Evolutionary conservation across 371 early-diverging fungal species (phyloP).

Genomic region (Haplosporangium sp.): DNA sequence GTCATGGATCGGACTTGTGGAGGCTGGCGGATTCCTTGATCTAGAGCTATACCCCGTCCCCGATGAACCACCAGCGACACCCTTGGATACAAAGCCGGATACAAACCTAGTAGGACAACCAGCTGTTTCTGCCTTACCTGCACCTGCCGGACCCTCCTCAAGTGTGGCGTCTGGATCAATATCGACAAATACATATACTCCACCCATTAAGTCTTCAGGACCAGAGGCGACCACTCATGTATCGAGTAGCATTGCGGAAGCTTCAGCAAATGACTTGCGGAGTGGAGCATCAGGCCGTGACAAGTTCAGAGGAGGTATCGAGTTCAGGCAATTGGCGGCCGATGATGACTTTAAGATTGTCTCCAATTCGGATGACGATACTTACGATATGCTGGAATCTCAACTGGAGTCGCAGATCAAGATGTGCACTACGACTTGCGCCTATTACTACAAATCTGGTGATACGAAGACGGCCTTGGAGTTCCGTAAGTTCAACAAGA

Average conservation of each 20-base stretch:
- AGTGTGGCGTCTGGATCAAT: background rate
- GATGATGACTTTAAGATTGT: conserved; percentile 52
- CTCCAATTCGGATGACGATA: conserved; percentile 44
- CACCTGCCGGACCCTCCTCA: background rate
- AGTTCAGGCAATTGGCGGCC: conserved; percentile 28
- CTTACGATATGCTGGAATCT: conserved; percentile 60
- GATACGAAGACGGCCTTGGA: conserved; percentile 56
- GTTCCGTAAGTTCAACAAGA: conserved; percentile 70
- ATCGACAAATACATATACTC: conserved; percentile 2
- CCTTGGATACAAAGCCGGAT: background rate
- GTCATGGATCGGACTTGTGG: conserved; percentile 35
- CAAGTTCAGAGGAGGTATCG: conserved; percentile 19
- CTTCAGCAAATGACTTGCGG: conserved; percentile 39
- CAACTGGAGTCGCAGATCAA: conserved; percentile 72
- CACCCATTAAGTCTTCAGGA: conserved; percentile 14
- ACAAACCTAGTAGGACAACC: background rate
- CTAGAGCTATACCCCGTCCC: conserved; percentile 44
- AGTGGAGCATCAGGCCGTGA: conserved; percentile 11
- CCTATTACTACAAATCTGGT: conserved; percentile 58
- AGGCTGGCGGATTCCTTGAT: conserved; percentile 49
- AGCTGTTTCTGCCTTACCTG: background rate
- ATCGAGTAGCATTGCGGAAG: conserved; percentile 33
- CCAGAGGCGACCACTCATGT: conserved; percentile 30
- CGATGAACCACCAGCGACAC: conserved; percentile 28
- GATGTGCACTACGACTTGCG: conserved; percentile 69